Evolutionary conservation across 805 yeast species (phyloP), one percentile per base, ranked within the genome.

Genomic region (Dipodascus geniculatus): DNA sequence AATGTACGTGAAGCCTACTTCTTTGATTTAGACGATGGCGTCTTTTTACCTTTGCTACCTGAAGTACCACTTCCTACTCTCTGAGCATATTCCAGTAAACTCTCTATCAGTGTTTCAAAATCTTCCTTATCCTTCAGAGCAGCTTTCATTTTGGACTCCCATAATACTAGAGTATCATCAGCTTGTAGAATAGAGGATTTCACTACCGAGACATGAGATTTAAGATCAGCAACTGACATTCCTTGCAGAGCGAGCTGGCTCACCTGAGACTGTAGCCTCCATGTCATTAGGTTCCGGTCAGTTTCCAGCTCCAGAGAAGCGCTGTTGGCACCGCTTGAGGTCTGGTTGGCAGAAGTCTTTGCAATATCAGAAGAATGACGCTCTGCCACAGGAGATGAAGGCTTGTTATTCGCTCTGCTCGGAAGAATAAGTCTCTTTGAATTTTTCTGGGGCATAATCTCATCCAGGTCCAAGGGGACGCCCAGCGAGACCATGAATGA

Each of bases 61-160:
- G 49, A 9, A 22, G 24, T 4, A 8, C 16, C 3, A 31, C 31
- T 73, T 60, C 85, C 77, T 51, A 85, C 61, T 61, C 87, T 79
- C 66, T 93, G 96, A 3, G 96, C 85, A 65, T 90, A 89, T 4
- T 96, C 97, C 16, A 90, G 86, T 60, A 90, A 71, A 61, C 87
- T 89, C 63, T 88, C 96, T 47, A 93, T 89, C 59, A 93, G 95
- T 1, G 83, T 76, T 60, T 91, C 96, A 64, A 83, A 89, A 16
- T 90, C 79, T 33, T 77, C 78, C 61, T 86, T 85, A 65, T 89
- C 95, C 48, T 74, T 76, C 54, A 71, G 71, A 19, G 82, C 68
- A 6, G 75, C 80, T 35, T 66, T 64, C 50, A 76, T 71, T 55
- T 76, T 71, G 56, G 75, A 66, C 50, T 73, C 72, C 85, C 90